These are phyloP conservation scores for Chamaenerion angustifolium DNA, from an alignment of 345 rosid genomes.

Conservation along the genomic window DNA sequence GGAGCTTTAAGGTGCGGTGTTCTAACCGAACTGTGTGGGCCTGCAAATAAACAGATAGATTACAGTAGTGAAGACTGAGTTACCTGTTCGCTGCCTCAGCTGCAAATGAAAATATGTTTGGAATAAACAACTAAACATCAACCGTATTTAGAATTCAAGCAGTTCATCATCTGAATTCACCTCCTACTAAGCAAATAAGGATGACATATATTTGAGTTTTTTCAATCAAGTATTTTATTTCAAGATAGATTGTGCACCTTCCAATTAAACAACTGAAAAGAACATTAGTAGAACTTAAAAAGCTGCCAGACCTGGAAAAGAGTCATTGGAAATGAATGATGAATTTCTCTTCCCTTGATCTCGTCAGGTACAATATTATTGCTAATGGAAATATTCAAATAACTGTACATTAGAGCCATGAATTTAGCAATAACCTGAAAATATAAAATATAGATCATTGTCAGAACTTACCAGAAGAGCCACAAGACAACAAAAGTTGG, in stretches of 20 bases:
- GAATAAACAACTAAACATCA: too few relatives aligned
- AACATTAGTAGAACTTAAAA: neutral
- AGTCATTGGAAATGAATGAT: slow-evolving; percentile 87
- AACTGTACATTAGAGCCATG: slow-evolving; percentile 79
- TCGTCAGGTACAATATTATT: slow-evolving; percentile 60
- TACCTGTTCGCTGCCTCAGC: too few relatives aligned
- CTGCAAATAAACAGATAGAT: slow-evolving; percentile 26
- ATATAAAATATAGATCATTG: neutral
- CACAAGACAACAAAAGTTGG: neutral
- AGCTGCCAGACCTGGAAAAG: slow-evolving; percentile 51
- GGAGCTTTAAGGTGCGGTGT: slow-evolving; percentile 53
- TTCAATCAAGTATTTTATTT: too few relatives aligned
- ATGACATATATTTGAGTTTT: too few relatives aligned
- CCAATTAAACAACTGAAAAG: neutral
- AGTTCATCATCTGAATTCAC: too few relatives aligned
- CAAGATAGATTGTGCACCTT: neutral
- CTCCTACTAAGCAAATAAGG: too few relatives aligned
- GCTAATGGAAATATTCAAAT: slow-evolving; percentile 72
- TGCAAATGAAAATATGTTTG: too few relatives aligned
- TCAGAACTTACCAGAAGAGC: too few relatives aligned
- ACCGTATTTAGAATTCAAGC: too few relatives aligned
- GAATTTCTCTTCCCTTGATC: slow-evolving; percentile 82
- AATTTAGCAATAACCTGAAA: slow-evolving; percentile 88
- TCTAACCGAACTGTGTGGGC: slow-evolving; percentile 61
- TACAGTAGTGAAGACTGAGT: neutral